phyloP scores from a whole-genome alignment of 1,284 basidiomycete species.

The Xanthoconium separans region DNA sequence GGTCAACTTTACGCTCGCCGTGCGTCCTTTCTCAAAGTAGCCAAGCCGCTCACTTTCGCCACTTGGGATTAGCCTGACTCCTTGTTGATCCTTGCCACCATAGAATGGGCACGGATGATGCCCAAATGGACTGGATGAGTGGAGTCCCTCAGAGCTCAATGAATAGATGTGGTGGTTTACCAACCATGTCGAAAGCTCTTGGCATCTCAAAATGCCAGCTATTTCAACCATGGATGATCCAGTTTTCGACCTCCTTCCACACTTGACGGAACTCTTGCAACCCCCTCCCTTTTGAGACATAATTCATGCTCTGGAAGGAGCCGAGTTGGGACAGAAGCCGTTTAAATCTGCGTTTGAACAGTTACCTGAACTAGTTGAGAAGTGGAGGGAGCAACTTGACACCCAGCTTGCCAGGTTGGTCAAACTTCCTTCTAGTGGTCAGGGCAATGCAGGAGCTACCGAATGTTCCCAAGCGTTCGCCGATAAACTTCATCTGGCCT shows the following conservation, averaged over 20 bases:
- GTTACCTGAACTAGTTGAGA: not conserved
- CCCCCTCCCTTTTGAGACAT: constrained; percentile 9
- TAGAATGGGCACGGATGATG: constrained; percentile 1
- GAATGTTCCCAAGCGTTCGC: no score
- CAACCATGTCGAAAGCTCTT: constrained; percentile 5
- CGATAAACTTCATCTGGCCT: constrained; percentile 6
- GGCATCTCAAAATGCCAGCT: not conserved
- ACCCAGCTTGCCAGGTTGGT: constrained; percentile 7
- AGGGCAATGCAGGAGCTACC: no score
- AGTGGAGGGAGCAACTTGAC: constrained; percentile 2
- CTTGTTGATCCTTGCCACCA: not conserved
- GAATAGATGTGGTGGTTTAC: constrained; percentile 12
- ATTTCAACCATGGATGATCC: not conserved
- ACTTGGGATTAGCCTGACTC: not conserved
- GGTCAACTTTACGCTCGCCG: no score
- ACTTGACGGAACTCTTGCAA: constrained; percentile 4
- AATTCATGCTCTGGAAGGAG: constrained; percentile 3
- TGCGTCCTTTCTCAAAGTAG: constrained; percentile 2
- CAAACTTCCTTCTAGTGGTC: not conserved
- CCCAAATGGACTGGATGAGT: constrained; percentile 6
- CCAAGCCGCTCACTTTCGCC: constrained; percentile 5
- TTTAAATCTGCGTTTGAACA: constrained; percentile 14
- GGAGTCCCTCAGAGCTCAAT: not conserved
- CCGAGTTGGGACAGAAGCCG: not conserved
- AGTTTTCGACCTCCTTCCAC: constrained; percentile 11